Percentiles rank a stretch among this genome's conserved stretches.
Evolutionary conservation across 768 basidiomycete species (phyloP).

Genomic region (Mycena galericulata): DNA sequence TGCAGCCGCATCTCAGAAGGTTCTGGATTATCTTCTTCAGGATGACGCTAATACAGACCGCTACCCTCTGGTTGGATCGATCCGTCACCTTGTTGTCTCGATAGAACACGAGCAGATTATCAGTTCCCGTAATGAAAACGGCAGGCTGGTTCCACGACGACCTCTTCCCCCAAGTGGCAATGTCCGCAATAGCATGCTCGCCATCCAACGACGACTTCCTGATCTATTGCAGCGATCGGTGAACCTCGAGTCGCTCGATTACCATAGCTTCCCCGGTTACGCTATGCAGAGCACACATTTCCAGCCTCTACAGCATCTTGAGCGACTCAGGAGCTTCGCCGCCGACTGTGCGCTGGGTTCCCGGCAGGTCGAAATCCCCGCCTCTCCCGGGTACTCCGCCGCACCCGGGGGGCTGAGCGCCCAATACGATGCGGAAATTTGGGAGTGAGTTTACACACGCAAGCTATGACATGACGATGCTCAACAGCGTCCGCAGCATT

Average conservation of each 20-base stretch:
- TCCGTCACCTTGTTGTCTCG: constrained; percentile 6
- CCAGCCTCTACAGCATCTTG: constrained; percentile 2
- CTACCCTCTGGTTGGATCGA: background rate
- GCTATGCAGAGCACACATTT: constrained; percentile 13
- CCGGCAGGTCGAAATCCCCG: background rate
- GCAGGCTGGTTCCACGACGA: background rate
- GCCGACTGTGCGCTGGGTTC: constrained; percentile 24
- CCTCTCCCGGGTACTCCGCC: background rate
- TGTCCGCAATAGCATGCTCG: too few species aligned
- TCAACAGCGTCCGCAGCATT: constrained; percentile 11
- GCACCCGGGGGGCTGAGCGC: constrained; percentile 14
- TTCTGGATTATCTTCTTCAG: constrained; percentile 11
- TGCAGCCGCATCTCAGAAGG: constrained; percentile 17
- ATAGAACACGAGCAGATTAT: background rate
- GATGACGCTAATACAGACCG: background rate
- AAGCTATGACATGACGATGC: too few species aligned
- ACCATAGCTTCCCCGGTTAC: constrained; percentile 22
- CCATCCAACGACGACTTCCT: constrained; percentile 11
- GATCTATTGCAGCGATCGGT: constrained; percentile 8
- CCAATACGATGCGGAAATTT: constrained; percentile 23
- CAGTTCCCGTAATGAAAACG: background rate
- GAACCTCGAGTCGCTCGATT: constrained; percentile 34
- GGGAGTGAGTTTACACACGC: constrained; percentile 11
- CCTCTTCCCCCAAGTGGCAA: background rate
- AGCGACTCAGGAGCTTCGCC: constrained; percentile 13